Base-by-base conservation (phyloP, 768 basidiomycete species). In the Galerina marginata region DNA sequence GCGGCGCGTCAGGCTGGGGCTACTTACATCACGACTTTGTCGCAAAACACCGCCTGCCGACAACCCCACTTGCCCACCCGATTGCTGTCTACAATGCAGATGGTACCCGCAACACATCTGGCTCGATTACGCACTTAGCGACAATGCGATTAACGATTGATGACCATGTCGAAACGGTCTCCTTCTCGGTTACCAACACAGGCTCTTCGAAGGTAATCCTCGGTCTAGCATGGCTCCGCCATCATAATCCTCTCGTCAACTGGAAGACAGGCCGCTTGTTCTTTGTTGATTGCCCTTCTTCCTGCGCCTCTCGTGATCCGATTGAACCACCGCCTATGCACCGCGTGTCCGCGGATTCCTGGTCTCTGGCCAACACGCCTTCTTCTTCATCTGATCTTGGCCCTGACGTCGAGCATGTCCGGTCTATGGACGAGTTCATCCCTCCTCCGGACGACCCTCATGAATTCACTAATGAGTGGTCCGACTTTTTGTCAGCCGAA, bases 241-340 rank as follows among this genome's bases (percentile, higher is more conserved):
- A 60, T 2, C 69, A 69, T 46, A 71, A 71, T 38, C 67, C 68
- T 0, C 37, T 56, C 23, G 60, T 69, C 6, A 54, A 72, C 29
- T 68, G 64, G 61, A 38, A 50, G 23, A 1, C 25, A 1, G 53
- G 58, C 4, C 61, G 60, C 14, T 37, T 65, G 0, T 36, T 29
- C 5, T 70, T 68, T 26, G 56, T 51, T 25, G 42, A 26, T 6
- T 60, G 59, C 44, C 59, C 59, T 9, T 4, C 4, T 3, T 3
- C 38, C 15, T 57, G 56, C 37, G 45, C 9, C 29, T 23, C 36
- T 4, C 45, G 29, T 46, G 6, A 29, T n/a, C n/a, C 29, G 6
- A 29, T 29, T 29, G 29, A 29, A 29, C 29, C 29, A 29, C 29
- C 29, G 6, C 6, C n/a, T n/a, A n/a, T 29, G 6, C 29, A 6